Conservation (phyloP, 768 basidiomycete species). For the Rhodocollybia butyracea region DNA sequence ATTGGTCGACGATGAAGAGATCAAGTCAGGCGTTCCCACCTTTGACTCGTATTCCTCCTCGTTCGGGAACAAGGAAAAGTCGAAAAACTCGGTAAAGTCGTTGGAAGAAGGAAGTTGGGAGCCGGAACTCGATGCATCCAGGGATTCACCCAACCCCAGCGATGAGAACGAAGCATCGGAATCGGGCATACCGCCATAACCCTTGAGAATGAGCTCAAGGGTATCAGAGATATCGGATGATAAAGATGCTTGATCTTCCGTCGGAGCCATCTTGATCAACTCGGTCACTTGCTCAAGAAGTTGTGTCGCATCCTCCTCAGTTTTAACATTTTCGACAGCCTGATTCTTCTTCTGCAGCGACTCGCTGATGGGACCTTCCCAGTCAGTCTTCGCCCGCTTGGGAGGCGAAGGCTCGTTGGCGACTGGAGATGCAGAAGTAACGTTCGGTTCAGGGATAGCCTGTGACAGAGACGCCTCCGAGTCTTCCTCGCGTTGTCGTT, state of each 20-base stretch:
- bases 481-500: slow-evolving; percentile 57
- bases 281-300: slow-evolving; percentile 67
- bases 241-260: slow-evolving; percentile 41
- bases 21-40: slow-evolving; percentile 71
- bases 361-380: slow-evolving; percentile 60
- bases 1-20: slow-evolving; percentile 68
- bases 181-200: slow-evolving; percentile 38
- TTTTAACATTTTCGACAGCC: slow-evolving; percentile 49
- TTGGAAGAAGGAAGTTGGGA: slow-evolving; percentile 30
- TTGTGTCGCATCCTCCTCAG: slow-evolving; percentile 59
- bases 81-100: slow-evolving; percentile 62
- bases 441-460: slow-evolving; percentile 25
- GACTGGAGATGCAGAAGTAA: slow-evolving; percentile 21
- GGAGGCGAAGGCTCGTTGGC: slow-evolving; percentile 61
- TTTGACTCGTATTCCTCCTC: slow-evolving; percentile 63
- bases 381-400: slow-evolving; percentile 70
- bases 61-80: slow-evolving; percentile 60
- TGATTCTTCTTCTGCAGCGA: slow-evolving; percentile 41
- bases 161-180: slow-evolving; percentile 36
- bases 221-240: slow-evolving; percentile 55
- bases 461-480: slow-evolving; percentile 17
- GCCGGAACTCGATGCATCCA: slow-evolving; percentile 22
- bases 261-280: slow-evolving; percentile 50
- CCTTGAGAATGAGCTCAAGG: slow-evolving; percentile 62
- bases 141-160: slow-evolving; percentile 28